A percentile compares a stretch with the other conserved stretches of the same genome.
phyloP scores from a whole-genome alignment of 306 rosid genomes.

The Cicer bijugum region DNA sequence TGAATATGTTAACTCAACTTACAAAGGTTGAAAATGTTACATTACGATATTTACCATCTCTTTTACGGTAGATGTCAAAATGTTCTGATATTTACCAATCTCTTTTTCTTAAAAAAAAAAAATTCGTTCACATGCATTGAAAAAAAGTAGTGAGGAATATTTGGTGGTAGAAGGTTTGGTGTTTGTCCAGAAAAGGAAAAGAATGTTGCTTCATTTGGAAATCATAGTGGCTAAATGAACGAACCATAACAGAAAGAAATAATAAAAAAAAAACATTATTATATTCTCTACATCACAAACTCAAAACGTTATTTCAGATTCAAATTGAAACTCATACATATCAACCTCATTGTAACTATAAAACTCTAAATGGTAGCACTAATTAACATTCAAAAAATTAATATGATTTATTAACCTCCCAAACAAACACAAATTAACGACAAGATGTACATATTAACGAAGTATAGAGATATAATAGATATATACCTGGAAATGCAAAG shows the following conservation, averaged over 20 bases:
- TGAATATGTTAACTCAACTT: too few species aligned
- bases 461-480: neutral
- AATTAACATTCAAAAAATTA: neutral
- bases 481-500: slow-evolving; percentile 47
- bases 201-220: slow-evolving; percentile 47
- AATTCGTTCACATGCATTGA: slow-evolving; percentile 7
- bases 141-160: slow-evolving; percentile 32
- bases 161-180: slow-evolving; percentile 21
- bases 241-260: neutral
- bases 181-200: slow-evolving; percentile 23
- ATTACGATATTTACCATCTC: too few species aligned
- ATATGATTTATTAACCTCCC: too few species aligned
- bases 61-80: too few species aligned
- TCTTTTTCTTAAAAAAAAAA: too few species aligned
- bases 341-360: neutral
- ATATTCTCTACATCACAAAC: neutral
- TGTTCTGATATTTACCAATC: too few species aligned
- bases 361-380: neutral
- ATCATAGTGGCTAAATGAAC: slow-evolving; percentile 7
- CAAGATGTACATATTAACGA: neutral
- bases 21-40: too few species aligned
- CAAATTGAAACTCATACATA: too few species aligned
- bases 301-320: too few species aligned
- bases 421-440: neutral
- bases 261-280: neutral